Evolutionary conservation across 441 rosid genomes (phyloP).

Genomic region (Brassica hybrid): DNA sequence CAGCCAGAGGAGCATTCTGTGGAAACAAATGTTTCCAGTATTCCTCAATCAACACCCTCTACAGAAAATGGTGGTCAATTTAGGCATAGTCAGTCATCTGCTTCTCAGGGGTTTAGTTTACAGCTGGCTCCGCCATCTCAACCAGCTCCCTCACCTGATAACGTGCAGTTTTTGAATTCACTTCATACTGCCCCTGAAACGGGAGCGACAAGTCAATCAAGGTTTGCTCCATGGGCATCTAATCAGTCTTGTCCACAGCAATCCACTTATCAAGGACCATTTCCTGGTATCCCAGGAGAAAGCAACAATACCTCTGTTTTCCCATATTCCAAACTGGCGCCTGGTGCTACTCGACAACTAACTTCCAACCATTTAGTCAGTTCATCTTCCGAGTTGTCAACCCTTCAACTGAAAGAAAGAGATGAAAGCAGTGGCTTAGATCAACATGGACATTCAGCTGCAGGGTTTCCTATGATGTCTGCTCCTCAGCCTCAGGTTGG

Average conservation of each 20-base stretch:
- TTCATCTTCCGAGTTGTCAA: constrained; percentile 48
- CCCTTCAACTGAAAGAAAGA: constrained; percentile 47
- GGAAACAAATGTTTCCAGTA: constrained; percentile 52
- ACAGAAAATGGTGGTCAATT: constrained; percentile 59
- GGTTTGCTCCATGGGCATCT: constrained; percentile 55
- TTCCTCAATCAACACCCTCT: constrained; percentile 56
- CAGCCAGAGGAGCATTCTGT: constrained; percentile 56
- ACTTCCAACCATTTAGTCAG: constrained; percentile 41
- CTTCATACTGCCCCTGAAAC: constrained; percentile 44
- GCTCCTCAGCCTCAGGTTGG: constrained; percentile 47
- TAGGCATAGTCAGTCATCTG: constrained; percentile 54
- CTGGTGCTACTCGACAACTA: constrained; percentile 47
- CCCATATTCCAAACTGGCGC: constrained; percentile 52
- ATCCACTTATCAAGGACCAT: constrained; percentile 50
- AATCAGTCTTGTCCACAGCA: constrained; percentile 50
- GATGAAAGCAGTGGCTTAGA: constrained; percentile 51
- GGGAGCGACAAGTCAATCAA: constrained; percentile 48
- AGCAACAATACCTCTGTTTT: constrained; percentile 47
- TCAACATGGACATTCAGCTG: constrained; percentile 50
- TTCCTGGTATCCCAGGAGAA: constrained; percentile 45
- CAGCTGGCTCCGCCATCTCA: constrained; percentile 91
- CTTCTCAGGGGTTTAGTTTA: constrained; percentile 78
- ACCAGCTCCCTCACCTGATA: constrained; percentile 48
- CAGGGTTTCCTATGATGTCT: constrained; percentile 53
- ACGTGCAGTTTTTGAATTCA: constrained; percentile 25